Percentiles rank a stretch among this genome's conserved stretches.
Evolutionary conservation across 805 yeast genomes (phyloP).

Genomic region (Suhomyces faveliae): DNA sequence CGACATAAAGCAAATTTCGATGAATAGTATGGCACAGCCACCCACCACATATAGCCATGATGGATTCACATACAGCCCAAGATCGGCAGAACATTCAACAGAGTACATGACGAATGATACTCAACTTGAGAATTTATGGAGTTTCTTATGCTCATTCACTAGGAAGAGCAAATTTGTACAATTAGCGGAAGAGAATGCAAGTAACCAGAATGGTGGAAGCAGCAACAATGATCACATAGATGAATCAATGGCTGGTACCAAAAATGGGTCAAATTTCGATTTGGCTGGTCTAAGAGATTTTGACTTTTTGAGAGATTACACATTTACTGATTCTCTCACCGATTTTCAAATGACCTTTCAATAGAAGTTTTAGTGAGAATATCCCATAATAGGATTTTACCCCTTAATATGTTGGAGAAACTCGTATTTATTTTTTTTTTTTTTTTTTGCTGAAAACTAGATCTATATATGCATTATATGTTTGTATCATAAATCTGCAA

Average conservation of each 20-base stretch:
- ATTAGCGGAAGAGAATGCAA: background rate
- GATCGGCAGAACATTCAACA: background rate
- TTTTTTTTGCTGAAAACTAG: too few species aligned
- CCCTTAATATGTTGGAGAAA: too few species aligned
- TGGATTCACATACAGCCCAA: background rate
- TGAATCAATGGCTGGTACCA: background rate
- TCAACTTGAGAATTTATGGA: background rate
- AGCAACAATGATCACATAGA: background rate
- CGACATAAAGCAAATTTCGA: background rate
- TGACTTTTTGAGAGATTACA: background rate
- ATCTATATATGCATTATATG: too few species aligned
- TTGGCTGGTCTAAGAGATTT: background rate
- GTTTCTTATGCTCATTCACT: background rate
- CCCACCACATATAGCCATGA: background rate
- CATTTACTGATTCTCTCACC: background rate
- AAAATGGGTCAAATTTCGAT: background rate
- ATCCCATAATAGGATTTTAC: too few species aligned
- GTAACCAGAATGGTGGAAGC: background rate
- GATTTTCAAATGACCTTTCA: background rate
- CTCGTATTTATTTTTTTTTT: too few species aligned
- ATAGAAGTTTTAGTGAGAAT: too few species aligned
- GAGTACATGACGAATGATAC: background rate
- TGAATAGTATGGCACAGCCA: background rate
- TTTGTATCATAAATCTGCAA: too few species aligned
- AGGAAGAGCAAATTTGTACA: background rate